These are phyloP conservation scores for Tetrahymena elliotti DNA, from an alignment of 73 alveolate species.

Conservation along the genomic window DNA sequence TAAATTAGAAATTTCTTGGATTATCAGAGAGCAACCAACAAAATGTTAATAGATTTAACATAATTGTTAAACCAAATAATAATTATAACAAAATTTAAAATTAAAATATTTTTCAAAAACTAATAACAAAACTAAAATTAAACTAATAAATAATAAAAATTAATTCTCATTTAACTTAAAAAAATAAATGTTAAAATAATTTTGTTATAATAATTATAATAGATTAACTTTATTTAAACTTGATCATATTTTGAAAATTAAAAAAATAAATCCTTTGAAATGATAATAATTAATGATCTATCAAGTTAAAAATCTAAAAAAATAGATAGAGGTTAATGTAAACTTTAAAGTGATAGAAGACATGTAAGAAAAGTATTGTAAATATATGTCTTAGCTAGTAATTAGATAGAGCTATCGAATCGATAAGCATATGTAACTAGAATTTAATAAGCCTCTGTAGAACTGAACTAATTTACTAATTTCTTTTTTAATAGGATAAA, in stretches of 20 bases:
- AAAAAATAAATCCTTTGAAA: too few species aligned
- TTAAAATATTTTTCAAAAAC: too few species aligned
- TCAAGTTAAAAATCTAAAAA: not conserved
- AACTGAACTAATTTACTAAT: not conserved
- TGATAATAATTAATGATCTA: too few species aligned
- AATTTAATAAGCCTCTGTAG: not conserved
- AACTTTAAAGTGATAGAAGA: not conserved
- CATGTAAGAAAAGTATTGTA: not conserved
- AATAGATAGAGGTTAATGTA: not conserved
- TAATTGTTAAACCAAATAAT: not conserved
- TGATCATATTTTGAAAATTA: too few species aligned
- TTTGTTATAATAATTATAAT: too few species aligned
- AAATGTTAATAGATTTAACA: not conserved
- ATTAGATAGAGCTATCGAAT: not conserved
- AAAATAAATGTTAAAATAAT: too few species aligned
- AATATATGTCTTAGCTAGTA: not conserved
- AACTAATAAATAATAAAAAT: too few species aligned
- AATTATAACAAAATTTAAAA: too few species aligned
- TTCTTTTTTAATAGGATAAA: not conserved
- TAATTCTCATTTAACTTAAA: too few species aligned
- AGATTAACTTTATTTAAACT: too few species aligned
- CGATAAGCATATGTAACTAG: not conserved
- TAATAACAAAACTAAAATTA: too few species aligned
- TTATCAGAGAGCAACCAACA: not conserved
- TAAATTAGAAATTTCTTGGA: not conserved